A percentile compares a stretch with the other conserved stretches of the same genome.
phyloP scores from a whole-genome alignment of 169 alveolate species.

The Condylostoma magnum region DNA sequence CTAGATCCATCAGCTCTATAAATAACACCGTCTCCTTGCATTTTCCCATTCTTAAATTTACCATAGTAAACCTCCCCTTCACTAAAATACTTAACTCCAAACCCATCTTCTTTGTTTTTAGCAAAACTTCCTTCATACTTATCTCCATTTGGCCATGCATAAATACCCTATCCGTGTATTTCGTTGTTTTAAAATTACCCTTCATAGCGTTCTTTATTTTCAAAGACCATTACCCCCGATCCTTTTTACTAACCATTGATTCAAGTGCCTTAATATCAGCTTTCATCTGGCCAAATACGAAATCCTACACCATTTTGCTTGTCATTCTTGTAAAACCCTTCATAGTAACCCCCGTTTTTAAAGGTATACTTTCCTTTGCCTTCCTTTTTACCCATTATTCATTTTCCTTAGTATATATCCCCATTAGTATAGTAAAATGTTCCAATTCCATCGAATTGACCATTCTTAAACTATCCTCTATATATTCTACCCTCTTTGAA shows the following conservation, averaged over 20 bases:
- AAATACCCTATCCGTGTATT: constrained; percentile 50
- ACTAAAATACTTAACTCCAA: constrained; percentile 36
- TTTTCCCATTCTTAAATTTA: constrained; percentile 27
- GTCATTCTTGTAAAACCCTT: not conserved
- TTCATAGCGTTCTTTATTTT: constrained; percentile 43
- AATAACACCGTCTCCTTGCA: constrained; percentile 51
- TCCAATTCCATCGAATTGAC: not conserved
- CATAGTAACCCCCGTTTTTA: not conserved
- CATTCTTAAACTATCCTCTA: not conserved
- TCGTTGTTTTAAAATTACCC: constrained; percentile 43
- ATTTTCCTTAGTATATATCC: not conserved
- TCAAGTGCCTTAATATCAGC: constrained; percentile 50
- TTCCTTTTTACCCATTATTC: not conserved
- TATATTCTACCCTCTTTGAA: not conserved
- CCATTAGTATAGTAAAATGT: not conserved
- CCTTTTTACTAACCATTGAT: constrained; percentile 46
- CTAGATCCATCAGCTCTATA: constrained; percentile 52
- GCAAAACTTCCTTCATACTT: constrained; percentile 42
- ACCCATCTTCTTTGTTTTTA: constrained; percentile 41
- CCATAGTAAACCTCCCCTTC: constrained; percentile 61
- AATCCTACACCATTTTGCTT: constrained; percentile 30
- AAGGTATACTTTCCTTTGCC: not conserved
- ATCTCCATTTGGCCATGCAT: constrained; percentile 50
- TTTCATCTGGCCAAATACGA: constrained; percentile 40
- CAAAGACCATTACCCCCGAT: constrained; percentile 37